These are phyloP conservation scores for Didymosphaeria variabile DNA, from an alignment of 2,329 filamentous ascomycete species.

Conservation along the genomic window DNA sequence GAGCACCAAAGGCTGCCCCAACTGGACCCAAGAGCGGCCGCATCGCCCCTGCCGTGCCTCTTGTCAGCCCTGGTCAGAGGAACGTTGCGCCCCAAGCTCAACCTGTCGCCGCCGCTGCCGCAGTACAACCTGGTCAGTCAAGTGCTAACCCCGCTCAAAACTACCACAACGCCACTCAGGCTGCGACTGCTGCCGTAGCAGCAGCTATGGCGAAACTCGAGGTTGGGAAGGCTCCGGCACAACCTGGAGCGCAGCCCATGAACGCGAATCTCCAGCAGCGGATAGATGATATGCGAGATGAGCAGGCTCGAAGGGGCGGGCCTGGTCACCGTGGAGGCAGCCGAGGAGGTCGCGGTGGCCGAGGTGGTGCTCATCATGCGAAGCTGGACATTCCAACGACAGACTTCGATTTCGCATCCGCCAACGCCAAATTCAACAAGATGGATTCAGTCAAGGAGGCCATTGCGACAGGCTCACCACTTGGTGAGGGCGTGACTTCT, in stretches of 20 bases:
- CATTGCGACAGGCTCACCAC: slow-evolving; percentile 77
- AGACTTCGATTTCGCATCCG: slow-evolving; percentile 89
- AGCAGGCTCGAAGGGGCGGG: slow-evolving; percentile 61
- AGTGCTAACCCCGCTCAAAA: slow-evolving; percentile 38
- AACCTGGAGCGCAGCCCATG: slow-evolving; percentile 55
- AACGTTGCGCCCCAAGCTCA: slow-evolving; percentile 51
- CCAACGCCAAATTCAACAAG: slow-evolving; percentile 91
- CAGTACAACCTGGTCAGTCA: slow-evolving; percentile 46
- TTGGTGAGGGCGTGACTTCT: slow-evolving; percentile 55
- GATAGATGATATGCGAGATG: slow-evolving; percentile 79
- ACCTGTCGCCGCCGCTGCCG: slow-evolving; percentile 49
- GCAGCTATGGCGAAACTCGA: slow-evolving; percentile 79
- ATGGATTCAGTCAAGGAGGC: slow-evolving; percentile 89
- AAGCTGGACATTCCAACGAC: slow-evolving; percentile 89
- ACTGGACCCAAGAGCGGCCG: slow-evolving; percentile 60
- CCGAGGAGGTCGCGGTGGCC: slow-evolving; percentile 59
- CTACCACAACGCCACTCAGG: slow-evolving; percentile 74
- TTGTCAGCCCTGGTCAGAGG: slow-evolving; percentile 56
- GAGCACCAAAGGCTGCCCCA: slow-evolving; percentile 47
- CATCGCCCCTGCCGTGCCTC: slow-evolving; percentile 72
- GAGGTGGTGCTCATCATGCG: slow-evolving; percentile 58
- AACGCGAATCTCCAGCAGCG: slow-evolving; percentile 75
- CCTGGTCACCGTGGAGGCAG: slow-evolving; percentile 55
- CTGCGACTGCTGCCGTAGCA: slow-evolving; percentile 79
- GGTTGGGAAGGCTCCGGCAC: slow-evolving; percentile 37